These are phyloP conservation scores for Aspergillus novoparasiticus DNA, from an alignment of 2,329 filamentous ascomycete species.

Conservation along the genomic window DNA sequence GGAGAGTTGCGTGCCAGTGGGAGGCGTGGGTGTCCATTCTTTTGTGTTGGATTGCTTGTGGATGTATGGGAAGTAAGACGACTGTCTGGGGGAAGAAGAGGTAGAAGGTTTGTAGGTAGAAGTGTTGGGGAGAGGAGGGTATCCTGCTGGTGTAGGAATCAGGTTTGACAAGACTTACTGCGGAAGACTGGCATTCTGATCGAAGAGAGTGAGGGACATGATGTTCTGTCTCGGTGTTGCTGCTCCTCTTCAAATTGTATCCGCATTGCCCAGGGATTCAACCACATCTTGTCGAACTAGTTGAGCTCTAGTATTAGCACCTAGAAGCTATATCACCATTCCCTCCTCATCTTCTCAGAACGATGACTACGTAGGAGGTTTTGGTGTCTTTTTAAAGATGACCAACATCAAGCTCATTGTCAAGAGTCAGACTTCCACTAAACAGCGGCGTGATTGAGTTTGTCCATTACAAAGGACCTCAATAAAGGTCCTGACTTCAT, in stretches of 20 bases:
- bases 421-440: background rate
- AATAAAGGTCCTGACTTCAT: background rate
- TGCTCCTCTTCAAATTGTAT: background rate
- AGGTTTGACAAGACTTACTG: background rate
- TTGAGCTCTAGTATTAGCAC: background rate
- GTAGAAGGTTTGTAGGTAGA: background rate
- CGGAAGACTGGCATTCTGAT: background rate
- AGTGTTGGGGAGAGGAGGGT: background rate
- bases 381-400: background rate
- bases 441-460: background rate
- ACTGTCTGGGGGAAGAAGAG: background rate
- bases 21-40: conserved; percentile 23
- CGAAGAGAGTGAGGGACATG: background rate
- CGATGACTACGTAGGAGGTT: background rate
- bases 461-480: background rate
- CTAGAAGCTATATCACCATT: background rate
- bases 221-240: background rate
- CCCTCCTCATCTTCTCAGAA: background rate
- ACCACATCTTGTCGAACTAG: background rate
- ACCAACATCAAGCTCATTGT: background rate
- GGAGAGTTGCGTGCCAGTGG: conserved; percentile 30
- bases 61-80: background rate
- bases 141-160: background rate
- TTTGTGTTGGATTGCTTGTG: background rate
- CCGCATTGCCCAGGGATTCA: background rate